Evolutionary conservation across 116 monocot species (phyloP).

Genomic region (Zostera marina): DNA sequence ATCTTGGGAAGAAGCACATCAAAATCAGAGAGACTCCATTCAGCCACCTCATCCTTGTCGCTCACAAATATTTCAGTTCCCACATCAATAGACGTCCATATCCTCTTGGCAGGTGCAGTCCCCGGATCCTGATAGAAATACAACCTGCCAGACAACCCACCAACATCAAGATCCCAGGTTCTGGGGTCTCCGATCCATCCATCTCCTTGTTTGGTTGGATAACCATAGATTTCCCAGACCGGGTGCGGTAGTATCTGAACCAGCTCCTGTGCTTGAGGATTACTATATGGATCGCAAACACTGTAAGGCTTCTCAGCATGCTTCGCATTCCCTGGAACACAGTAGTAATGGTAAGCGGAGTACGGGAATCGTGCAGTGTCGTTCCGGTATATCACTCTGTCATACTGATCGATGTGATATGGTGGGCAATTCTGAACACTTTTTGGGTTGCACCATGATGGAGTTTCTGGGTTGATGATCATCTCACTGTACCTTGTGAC

Average conservation of each 20-base stretch:
- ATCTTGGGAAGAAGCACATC: slow-evolving; percentile 16
- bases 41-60: slow-evolving; percentile 20
- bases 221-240: slow-evolving; percentile 16
- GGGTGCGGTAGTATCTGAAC: slow-evolving; percentile 25
- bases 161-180: slow-evolving; percentile 23
- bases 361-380: slow-evolving; percentile 21
- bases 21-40: slow-evolving; percentile 35
- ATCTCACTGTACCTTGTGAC: slow-evolving; percentile 28
- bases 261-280: slow-evolving; percentile 26
- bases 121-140: slow-evolving; percentile 43
- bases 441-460: slow-evolving; percentile 18
- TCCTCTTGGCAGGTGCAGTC: slow-evolving; percentile 25
- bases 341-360: slow-evolving; percentile 21
- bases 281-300: slow-evolving; percentile 26
- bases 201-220: slow-evolving; percentile 11
- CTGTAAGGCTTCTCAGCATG: slow-evolving; percentile 16
- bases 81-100: slow-evolving; percentile 34
- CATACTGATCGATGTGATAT: slow-evolving; percentile 8
- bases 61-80: slow-evolving; percentile 45
- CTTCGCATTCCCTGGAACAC: slow-evolving; percentile 20
- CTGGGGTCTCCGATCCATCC: slow-evolving; percentile 26
- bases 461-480: slow-evolving; percentile 25
- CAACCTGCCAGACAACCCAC: slow-evolving; percentile 11
- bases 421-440: slow-evolving; percentile 19
- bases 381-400: slow-evolving; percentile 8